phyloP scores from a whole-genome alignment of 192 early-diverging fungal species.

The Cetraspora pellucida region DNA sequence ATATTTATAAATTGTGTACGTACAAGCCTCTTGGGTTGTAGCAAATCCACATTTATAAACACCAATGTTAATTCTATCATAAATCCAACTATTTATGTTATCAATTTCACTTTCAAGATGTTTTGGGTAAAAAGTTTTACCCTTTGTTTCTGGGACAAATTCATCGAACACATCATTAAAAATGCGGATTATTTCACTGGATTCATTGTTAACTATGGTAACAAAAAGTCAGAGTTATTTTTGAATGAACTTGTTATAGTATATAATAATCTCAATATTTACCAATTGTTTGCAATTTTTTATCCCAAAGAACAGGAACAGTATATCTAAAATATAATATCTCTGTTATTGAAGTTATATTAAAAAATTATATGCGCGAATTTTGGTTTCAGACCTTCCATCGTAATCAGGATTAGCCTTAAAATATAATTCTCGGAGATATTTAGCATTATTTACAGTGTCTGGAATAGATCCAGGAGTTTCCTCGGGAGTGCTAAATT shows the following conservation, averaged over 20 bases:
- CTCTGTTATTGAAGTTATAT: not conserved
- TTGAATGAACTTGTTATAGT: not conserved
- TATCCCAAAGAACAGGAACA: constrained; percentile 98
- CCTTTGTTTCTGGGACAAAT: constrained; percentile 62
- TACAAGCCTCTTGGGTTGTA: constrained; percentile 77
- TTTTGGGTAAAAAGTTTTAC: constrained; percentile 81
- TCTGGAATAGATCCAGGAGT: constrained; percentile 79
- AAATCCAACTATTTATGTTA: constrained; percentile 86
- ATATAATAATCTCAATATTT: constrained; percentile 20
- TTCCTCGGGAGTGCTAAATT: constrained; percentile 70
- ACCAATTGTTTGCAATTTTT: constrained; percentile 85
- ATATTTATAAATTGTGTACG: constrained; percentile 5
- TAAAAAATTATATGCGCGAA: not conserved
- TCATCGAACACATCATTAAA: constrained; percentile 89
- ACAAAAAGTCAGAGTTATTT: not conserved
- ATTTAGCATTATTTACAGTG: constrained; percentile 71
- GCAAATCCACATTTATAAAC: constrained; percentile 96
- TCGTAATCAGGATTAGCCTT: constrained; percentile 81
- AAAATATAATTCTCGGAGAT: constrained; percentile 87
- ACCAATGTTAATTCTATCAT: constrained; percentile 94
- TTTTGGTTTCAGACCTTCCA: constrained; percentile 42
- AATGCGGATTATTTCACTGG: constrained; percentile 94
- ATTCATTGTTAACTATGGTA: constrained; percentile 87
- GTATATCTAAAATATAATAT: constrained; percentile 63
- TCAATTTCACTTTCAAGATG: constrained; percentile 78